Percentiles rank a stretch among this genome's conserved stretches.
phyloP scores from a whole-genome alignment of 345 rosid species.

The Toxicodendron radicans region DNA sequence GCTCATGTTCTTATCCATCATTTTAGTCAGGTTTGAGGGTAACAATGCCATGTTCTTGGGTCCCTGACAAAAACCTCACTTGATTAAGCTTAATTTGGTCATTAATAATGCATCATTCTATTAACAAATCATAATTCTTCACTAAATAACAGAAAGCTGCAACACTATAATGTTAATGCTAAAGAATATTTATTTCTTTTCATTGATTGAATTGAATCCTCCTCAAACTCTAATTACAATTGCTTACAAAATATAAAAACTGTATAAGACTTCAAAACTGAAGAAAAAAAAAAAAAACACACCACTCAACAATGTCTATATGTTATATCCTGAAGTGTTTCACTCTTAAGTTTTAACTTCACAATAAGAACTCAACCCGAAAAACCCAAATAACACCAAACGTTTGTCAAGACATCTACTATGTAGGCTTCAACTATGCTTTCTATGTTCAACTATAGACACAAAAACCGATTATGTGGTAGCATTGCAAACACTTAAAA shows the following conservation, averaged over 20 bases:
- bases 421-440: not conserved
- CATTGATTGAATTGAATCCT: conserved; percentile 15
- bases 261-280: not conserved
- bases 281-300: conserved; percentile 9
- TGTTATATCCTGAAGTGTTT: not conserved
- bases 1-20: not conserved
- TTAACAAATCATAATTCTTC: no score
- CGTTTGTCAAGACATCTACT: no score
- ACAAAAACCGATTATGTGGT: conserved; percentile 9
- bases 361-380: conserved; percentile 10
- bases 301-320: not conserved
- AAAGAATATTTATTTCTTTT: not conserved
- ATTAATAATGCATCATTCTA: not conserved
- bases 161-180: conserved; percentile 1
- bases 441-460: conserved; percentile 12
- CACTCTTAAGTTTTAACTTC: not conserved
- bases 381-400: not conserved
- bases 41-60: conserved; percentile 17
- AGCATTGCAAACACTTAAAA: conserved; percentile 42
- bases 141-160: no score
- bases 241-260: conserved; percentile 8
- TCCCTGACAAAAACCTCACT: not conserved
- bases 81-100: conserved; percentile 12
- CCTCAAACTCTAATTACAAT: conserved; percentile 26
- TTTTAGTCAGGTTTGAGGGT: not conserved